Evolutionary conservation across 2,329 filamentous ascomycete genomes (phyloP), one percentile per base, ranked within the genome.

Genomic region (Corinectria fuckeliana): DNA sequence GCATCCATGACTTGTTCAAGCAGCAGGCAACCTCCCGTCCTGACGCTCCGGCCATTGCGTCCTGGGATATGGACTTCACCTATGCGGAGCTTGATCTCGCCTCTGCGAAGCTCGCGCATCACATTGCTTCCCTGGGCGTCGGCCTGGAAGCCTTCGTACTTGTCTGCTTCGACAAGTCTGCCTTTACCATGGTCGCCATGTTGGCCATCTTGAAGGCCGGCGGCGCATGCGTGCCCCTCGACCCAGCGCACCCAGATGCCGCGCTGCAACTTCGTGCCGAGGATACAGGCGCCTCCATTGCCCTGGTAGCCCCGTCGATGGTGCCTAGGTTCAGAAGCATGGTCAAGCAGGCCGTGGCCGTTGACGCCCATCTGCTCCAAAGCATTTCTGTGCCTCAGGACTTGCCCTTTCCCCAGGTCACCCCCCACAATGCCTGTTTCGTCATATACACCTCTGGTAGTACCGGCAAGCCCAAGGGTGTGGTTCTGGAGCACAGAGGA

Each of bases 391-490:
- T 11, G 1, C 0, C 41, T 4, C 34, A 14, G 1, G 48, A n/a
- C 0, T 0, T 7, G 2, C 1, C 1, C 3, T 59, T 67, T n/a
- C 59, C 58, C 0, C 28, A 41, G 1, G 41, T 50, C 14, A 10
- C 32, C 2, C 59, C 64, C 1, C 13, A 38, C 3, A 67, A 67
- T 5, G 62, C 60, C 7, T 62, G 61, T 16, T 68, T 67, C 20
- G 59, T 63, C 13, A 67, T 68, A 5, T 68, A 63, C 16, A 68
- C 66, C 0, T 68, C 66, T 5, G 66, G 66, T 1, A 65, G 58
- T 4, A 68, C 61, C 0, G 66, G 66, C 0, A 26, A 39, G 0
- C 66, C 66, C 0, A 68, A 68, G 36, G 61, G 65, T 1, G 64
- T 68, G 3, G 30, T 68, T 0, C 16, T 68, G 0, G 65, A 68